These are phyloP conservation scores for Yamadazyma kanchanaburiensis DNA, from an alignment of 1,139 yeast species.

Conservation along the genomic window DNA sequence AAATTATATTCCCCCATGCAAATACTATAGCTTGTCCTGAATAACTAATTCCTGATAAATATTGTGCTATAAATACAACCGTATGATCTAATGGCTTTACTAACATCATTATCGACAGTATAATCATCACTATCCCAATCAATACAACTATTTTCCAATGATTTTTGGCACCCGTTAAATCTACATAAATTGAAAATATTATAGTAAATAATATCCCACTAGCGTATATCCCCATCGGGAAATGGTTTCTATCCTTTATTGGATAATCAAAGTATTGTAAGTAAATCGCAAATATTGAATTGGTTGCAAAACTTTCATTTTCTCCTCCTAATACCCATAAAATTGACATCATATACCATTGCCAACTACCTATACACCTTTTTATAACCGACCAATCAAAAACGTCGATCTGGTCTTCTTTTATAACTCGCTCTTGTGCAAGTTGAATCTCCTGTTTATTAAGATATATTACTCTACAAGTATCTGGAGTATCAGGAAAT, in stretches of 20 bases:
- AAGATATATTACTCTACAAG: conserved; percentile 30
- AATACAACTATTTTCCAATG: conserved; percentile 50
- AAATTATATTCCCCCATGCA: conserved; percentile 59
- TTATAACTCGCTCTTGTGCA: conserved; percentile 18
- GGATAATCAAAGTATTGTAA: conserved; percentile 41
- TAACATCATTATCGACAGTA: conserved; percentile 38
- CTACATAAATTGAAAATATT: conserved; percentile 44
- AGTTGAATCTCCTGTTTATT: conserved; percentile 32
- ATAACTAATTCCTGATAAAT: conserved; percentile 49
- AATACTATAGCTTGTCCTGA: conserved; percentile 59
- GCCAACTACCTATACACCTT: conserved; percentile 55
- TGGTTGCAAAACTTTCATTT: conserved; percentile 52
- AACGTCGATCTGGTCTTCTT: conserved; percentile 24
- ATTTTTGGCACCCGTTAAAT: conserved; percentile 43
- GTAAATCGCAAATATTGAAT: conserved; percentile 53
- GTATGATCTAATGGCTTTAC: conserved; percentile 27
- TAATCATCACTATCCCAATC: conserved; percentile 36
- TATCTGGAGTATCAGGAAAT: conserved; percentile 60
- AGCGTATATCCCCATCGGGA: conserved; percentile 56
- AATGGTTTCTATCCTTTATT: conserved; percentile 47
- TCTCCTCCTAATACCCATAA: conserved; percentile 62
- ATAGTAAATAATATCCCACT: conserved; percentile 51
- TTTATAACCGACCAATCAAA: conserved; percentile 43
- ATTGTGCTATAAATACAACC: conserved; percentile 52
- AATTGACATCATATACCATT: conserved; percentile 53